A percentile compares a stretch with the other conserved stretches of the same genome.
Evolutionary conservation across 2,329 filamentous ascomycete genomes (phyloP).

Genomic region (Alternaria hordeiaustralica): DNA sequence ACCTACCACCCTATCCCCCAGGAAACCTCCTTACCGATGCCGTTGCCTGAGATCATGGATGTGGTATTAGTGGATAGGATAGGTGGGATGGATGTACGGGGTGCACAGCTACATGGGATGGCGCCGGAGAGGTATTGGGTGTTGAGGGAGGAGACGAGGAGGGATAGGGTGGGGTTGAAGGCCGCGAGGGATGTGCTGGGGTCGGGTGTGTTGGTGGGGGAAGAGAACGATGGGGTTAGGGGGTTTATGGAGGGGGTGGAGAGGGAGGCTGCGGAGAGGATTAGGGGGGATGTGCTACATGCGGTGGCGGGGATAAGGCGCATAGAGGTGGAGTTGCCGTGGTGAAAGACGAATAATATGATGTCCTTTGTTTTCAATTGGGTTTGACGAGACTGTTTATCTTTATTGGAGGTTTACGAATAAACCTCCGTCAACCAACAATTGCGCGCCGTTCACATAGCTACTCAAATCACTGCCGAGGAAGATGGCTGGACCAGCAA

Average conservation of each 20-base stretch:
- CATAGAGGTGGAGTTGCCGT: background rate
- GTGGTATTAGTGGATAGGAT: background rate
- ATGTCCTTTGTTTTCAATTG: background rate
- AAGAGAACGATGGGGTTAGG: background rate
- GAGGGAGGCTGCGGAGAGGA: background rate
- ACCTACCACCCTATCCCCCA: background rate
- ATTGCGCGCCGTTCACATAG: slow-evolving; percentile 73
- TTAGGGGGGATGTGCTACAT: background rate
- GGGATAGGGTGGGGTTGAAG: background rate
- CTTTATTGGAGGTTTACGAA: slow-evolving; percentile 75
- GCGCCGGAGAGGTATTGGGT: background rate
- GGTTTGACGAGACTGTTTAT: background rate
- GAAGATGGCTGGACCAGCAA: slow-evolving; percentile 86
- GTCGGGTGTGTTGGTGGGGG: background rate
- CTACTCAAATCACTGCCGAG: slow-evolving; percentile 73
- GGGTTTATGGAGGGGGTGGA: background rate
- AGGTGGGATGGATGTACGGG: background rate
- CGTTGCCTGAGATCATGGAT: background rate
- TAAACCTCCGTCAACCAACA: slow-evolving; percentile 85
- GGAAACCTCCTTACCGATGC: background rate
- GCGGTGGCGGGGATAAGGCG: background rate
- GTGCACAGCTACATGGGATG: background rate
- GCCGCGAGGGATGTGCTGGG: background rate
- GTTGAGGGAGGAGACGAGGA: background rate
- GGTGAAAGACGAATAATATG: background rate